phyloP scores from a whole-genome alignment of 495 filamentous ascomycete genomes.

The Tricharina praecox region DNA sequence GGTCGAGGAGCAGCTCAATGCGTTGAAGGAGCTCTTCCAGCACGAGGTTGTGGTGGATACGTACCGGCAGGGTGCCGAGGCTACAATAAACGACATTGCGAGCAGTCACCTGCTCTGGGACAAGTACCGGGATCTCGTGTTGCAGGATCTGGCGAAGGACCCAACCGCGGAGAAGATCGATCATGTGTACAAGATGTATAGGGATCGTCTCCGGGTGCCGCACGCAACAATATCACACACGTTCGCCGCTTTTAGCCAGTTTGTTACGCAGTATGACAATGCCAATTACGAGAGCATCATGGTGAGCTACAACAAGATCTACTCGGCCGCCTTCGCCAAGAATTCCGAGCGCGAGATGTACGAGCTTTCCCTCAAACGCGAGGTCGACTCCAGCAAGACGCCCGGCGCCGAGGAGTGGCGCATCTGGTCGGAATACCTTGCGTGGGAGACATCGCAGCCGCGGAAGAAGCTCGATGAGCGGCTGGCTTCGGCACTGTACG shows the following conservation, averaged over 20 bases:
- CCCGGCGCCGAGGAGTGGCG: slow-evolving; percentile 32
- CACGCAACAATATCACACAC: slow-evolving; percentile 77
- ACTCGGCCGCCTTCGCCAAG: slow-evolving; percentile 49
- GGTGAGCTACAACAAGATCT: slow-evolving; percentile 46
- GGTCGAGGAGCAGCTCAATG: slow-evolving; percentile 56
- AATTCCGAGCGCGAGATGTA: slow-evolving; percentile 51
- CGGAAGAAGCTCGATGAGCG: slow-evolving; percentile 35
- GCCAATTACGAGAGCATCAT: slow-evolving; percentile 63
- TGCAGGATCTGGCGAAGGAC: slow-evolving; percentile 44
- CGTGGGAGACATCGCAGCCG: slow-evolving; percentile 57
- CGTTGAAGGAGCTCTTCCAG: slow-evolving; percentile 65
- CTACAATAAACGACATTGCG: slow-evolving; percentile 33
- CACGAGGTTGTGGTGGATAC: slow-evolving; percentile 57
- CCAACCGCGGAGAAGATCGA: slow-evolving; percentile 34
- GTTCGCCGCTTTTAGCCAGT: slow-evolving; percentile 63
- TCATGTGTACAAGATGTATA: slow-evolving; percentile 51
- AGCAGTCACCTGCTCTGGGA: slow-evolving; percentile 75
- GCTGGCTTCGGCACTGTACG: slow-evolving; percentile 34
- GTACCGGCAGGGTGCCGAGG: slow-evolving; percentile 61
- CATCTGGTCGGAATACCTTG: slow-evolving; percentile 48
- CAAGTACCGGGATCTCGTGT: slow-evolving; percentile 45
- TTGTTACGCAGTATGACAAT: slow-evolving; percentile 62
- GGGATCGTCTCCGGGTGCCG: slow-evolving; percentile 55
- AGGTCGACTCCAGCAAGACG: slow-evolving; percentile 30
- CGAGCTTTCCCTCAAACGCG: slow-evolving; percentile 50